These are phyloP conservation scores for Yamadazyma taylorii DNA, from an alignment of 1,139 yeast species.

Conservation along the genomic window DNA sequence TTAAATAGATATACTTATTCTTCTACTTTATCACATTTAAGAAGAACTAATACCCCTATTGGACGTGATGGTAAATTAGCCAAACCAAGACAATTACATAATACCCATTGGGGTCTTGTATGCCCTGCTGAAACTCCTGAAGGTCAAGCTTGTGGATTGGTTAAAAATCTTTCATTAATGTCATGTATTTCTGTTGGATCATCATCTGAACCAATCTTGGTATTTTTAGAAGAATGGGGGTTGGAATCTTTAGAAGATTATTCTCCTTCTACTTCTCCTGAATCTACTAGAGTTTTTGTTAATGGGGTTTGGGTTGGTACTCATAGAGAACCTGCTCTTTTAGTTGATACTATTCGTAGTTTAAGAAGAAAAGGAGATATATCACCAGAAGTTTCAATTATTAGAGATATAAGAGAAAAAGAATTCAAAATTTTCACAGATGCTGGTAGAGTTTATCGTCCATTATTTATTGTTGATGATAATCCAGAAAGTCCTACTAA, in stretches of 20 bases:
- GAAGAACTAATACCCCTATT: constrained; percentile 98
- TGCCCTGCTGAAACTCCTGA: constrained; percentile 99
- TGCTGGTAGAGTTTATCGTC: constrained; percentile 98
- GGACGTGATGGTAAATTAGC: constrained; percentile 99
- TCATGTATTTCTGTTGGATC: constrained; percentile 97
- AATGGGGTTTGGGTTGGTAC: constrained; percentile 99
- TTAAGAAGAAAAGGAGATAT: constrained; percentile 95
- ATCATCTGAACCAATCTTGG: constrained; percentile 92
- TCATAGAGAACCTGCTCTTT: constrained; percentile 89
- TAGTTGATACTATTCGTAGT: constrained; percentile 87
- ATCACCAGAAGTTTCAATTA: constrained; percentile 93
- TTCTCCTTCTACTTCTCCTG: constrained; percentile 89
- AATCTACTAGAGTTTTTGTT: constrained; percentile 91
- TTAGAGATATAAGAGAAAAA: constrained; percentile 94
- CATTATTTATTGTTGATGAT: constrained; percentile 87
- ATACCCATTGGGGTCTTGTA: constrained; percentile 99
- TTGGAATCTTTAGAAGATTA: constrained; percentile 97
- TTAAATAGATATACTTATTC: constrained; percentile 96
- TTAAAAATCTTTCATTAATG: constrained; percentile 93
- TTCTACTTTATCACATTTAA: constrained; percentile 93
- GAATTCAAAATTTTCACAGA: constrained; percentile 96
- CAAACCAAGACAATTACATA: constrained; percentile 97
- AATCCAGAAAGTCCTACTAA: constrained; percentile 72
- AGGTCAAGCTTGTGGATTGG: constrained; percentile 99
- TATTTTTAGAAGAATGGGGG: constrained; percentile 98